phyloP scores from a whole-genome alignment of 2,329 filamentous ascomycete species.

The Aspergillus sp. region DNA sequence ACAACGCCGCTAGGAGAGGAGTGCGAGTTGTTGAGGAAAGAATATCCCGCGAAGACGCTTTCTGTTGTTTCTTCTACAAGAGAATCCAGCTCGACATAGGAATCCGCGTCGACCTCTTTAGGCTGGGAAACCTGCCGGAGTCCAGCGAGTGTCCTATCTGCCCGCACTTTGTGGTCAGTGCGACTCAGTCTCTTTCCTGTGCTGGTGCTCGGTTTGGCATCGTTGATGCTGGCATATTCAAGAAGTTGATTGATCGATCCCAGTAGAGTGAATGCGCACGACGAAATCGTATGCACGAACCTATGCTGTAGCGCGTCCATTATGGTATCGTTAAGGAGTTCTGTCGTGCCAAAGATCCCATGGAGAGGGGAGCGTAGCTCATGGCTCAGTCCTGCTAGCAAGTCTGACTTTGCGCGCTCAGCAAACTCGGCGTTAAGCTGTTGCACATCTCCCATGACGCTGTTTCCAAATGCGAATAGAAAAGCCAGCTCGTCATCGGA shows the following conservation, averaged over 20 bases:
- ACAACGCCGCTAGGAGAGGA: not conserved
- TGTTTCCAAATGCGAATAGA: conserved; percentile 22
- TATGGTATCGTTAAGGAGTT: conserved; percentile 23
- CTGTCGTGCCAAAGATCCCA: conserved; percentile 25
- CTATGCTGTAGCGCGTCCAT: conserved; percentile 19
- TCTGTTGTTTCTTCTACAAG: conserved; percentile 12
- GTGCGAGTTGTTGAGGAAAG: conserved; percentile 3
- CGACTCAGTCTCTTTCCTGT: conserved; percentile 1
- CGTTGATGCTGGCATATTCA: conserved; percentile 22
- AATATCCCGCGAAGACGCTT: conserved; percentile 11
- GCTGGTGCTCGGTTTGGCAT: no score
- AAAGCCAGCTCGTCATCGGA: conserved; percentile 20
- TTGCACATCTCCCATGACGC: conserved; percentile 25
- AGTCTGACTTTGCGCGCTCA: conserved; percentile 23
- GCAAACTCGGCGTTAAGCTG: conserved; percentile 21
- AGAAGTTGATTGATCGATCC: conserved; percentile 34
- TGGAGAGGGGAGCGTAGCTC: conserved; percentile 29
- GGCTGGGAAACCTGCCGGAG: conserved; percentile 1
- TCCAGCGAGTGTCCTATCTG: not conserved
- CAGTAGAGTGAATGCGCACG: conserved; percentile 33
- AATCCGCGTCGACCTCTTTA: conserved; percentile 1
- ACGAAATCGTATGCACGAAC: conserved; percentile 28
- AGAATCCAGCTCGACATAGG: conserved; percentile 6
- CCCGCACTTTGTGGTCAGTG: not conserved
- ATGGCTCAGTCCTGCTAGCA: conserved; percentile 27